These are phyloP conservation scores for Nemania abortiva DNA, from an alignment of 2,329 filamentous ascomycete genomes.

Conservation along the genomic window DNA sequence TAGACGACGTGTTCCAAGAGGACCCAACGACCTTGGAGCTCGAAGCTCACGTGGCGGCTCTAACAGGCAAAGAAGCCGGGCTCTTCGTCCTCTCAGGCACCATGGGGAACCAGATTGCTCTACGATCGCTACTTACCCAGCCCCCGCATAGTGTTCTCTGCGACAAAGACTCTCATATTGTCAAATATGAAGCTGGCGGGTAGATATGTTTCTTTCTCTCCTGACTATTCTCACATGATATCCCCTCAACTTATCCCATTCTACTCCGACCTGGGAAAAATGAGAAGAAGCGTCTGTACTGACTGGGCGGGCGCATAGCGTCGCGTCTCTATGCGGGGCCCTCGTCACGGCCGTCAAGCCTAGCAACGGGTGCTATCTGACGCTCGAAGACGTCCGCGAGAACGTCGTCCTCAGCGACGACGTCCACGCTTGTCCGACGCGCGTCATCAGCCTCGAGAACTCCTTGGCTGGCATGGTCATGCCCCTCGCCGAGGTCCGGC, in stretches of 20 bases:
- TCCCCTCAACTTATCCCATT: neutral
- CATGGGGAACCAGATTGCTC: slow-evolving; percentile 83
- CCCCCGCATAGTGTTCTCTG: slow-evolving; percentile 79
- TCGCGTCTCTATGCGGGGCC: slow-evolving; percentile 74
- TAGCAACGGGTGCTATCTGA: slow-evolving; percentile 56
- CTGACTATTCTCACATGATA: neutral
- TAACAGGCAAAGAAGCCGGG: slow-evolving; percentile 74
- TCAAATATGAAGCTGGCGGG: slow-evolving; percentile 68
- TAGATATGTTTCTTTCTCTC: slow-evolving; percentile 32
- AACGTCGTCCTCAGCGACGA: slow-evolving; percentile 57
- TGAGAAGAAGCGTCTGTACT: too few species aligned
- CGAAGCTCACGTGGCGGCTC: slow-evolving; percentile 72
- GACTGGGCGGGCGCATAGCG: slow-evolving; percentile 45
- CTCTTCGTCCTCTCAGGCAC: slow-evolving; percentile 82
- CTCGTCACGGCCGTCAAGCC: slow-evolving; percentile 63
- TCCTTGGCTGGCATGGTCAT: slow-evolving; percentile 54
- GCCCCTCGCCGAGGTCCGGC: slow-evolving; percentile 51
- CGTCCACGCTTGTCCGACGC: slow-evolving; percentile 57
- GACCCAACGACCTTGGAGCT: slow-evolving; percentile 77
- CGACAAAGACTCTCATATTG: slow-evolving; percentile 76
- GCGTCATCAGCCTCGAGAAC: slow-evolving; percentile 58
- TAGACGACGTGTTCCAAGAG: slow-evolving; percentile 82
- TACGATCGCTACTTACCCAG: slow-evolving; percentile 76
- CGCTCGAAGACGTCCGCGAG: slow-evolving; percentile 56
- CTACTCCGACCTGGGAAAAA: too few species aligned